These are phyloP conservation scores for Neurospora sp. DNA, from an alignment of 2,329 filamentous ascomycete species.

Conservation along the genomic window DNA sequence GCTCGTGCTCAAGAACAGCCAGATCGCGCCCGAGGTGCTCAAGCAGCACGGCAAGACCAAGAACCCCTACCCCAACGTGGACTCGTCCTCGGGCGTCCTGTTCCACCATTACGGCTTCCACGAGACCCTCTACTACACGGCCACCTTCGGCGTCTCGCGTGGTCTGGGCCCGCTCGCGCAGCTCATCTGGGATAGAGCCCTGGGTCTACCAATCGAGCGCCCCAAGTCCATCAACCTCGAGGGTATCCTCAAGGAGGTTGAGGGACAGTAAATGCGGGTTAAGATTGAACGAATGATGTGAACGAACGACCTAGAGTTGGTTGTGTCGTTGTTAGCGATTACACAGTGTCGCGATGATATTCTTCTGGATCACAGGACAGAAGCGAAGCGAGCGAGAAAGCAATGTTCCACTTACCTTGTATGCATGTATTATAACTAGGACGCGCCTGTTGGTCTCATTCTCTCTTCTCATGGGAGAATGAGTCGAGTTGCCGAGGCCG, in stretches of 20 bases:
- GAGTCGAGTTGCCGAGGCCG: neutral
- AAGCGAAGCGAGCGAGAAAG: neutral
- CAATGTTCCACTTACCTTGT: neutral
- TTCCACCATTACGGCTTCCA: conserved; percentile 99
- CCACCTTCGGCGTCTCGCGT: conserved; percentile 59
- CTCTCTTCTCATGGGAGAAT: neutral
- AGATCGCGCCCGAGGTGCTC: conserved; percentile 82
- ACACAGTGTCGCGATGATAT: neutral
- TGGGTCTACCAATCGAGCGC: conserved; percentile 91
- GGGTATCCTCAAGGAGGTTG: conserved; percentile 65
- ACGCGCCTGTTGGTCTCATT: neutral
- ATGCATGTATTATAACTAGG: neutral
- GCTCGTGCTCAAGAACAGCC: conserved; percentile 86
- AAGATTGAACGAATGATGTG: neutral
- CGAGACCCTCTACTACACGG: conserved; percentile 90
- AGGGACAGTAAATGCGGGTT: conserved; percentile 28
- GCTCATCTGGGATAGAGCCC: conserved; percentile 88
- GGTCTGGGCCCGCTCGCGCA: conserved; percentile 84
- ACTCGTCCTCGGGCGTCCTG: conserved; percentile 83
- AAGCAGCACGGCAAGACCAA: conserved; percentile 97
- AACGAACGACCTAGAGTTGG: conserved; percentile 4
- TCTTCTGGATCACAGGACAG: neutral
- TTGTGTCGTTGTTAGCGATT: neutral
- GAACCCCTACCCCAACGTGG: conserved; percentile 96
- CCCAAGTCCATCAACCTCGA: conserved; percentile 95